Base-by-base conservation (phyloP, 2,329 filamentous ascomycete species). In the Fusarium sp. region DNA sequence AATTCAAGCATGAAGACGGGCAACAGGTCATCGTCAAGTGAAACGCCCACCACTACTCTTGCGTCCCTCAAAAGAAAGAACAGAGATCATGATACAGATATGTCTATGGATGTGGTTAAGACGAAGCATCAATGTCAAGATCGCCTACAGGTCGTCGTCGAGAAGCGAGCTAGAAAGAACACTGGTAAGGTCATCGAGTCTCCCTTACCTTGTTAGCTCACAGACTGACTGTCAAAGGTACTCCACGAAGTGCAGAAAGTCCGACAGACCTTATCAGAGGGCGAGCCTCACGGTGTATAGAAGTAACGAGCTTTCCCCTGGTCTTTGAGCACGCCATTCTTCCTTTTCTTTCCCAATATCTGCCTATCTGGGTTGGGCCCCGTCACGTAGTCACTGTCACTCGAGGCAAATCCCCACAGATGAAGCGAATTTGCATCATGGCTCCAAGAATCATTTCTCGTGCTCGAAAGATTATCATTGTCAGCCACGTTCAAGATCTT, bases 281-380 rank as follows among this genome's bases (percentile, higher is more conserved):
- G 44, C 79, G 76, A 36, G 78, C 76, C 15, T 79, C 78, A 7
- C 79, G 73, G 20, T 72, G 79, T 18, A 51, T 81, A 45, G 84
- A 85, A 38, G 76, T 76, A 2, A 79, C 81, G 1, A 82, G 76
- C 62, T 86, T 86, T 60, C 81, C 84, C 0, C 61, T 85, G 1
- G 69, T 85, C 9, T 86, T 84, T 78, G 84, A 86, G 56, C 84
- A 86, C 47, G 79, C 81, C 15, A 78, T 86, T 5, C 81, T 86
- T 3, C 84, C 85, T 7, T 86, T 86, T 63, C 78, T 86, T 1
- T 73, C 80, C 55, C 82, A 84, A 48, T 82, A 84, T 58, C 73
- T 86, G 36, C 84, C 84, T 5, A 81, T 80, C 39, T 85, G 83
- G 84, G 81, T 83, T 49, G 83, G 83, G 1, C 79, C 82, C 1